These are phyloP conservation scores for Pythium coloratum DNA, from an alignment of 352 stramenopile genomes.

Conservation along the genomic window DNA sequence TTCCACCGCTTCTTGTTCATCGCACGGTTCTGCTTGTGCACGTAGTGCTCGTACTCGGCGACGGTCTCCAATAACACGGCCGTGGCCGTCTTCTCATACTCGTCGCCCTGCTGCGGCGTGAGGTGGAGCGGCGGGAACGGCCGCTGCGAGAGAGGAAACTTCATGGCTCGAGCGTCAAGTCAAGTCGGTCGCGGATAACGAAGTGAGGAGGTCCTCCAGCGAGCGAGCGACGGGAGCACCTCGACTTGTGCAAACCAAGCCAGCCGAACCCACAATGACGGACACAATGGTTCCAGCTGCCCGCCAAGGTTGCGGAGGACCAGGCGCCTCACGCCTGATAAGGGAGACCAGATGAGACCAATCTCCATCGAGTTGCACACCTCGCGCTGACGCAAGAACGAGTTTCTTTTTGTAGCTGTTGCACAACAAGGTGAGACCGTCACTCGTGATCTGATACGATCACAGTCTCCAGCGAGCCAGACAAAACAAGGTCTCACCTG, in stretches of 20 bases:
- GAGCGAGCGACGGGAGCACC: too few relatives aligned
- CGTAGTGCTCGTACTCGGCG: constrained; percentile 29
- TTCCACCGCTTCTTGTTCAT: constrained; percentile 44
- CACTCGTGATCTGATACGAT: neutral
- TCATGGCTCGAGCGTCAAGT: constrained; percentile 8
- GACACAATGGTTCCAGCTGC: neutral
- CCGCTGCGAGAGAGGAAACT: constrained; percentile 5
- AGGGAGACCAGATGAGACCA: neutral
- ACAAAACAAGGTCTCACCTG: neutral
- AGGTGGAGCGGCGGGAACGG: constrained; percentile 36
- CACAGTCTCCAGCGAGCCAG: neutral
- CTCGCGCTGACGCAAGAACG: neutral
- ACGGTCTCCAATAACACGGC: constrained; percentile 38
- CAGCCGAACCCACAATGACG: neutral
- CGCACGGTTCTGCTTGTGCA: constrained; percentile 29
- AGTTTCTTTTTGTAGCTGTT: neutral
- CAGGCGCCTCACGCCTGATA: neutral
- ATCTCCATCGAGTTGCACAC: neutral
- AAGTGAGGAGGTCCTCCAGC: neutral
- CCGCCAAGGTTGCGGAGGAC: neutral
- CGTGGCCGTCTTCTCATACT: constrained; percentile 38
- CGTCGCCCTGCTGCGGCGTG: constrained; percentile 30
- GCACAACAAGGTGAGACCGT: neutral
- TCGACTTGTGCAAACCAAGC: neutral
- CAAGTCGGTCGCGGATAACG: neutral